Evolutionary conservation across 306 rosid genomes (phyloP).

Genomic region (Pyrus bretschneideri): DNA sequence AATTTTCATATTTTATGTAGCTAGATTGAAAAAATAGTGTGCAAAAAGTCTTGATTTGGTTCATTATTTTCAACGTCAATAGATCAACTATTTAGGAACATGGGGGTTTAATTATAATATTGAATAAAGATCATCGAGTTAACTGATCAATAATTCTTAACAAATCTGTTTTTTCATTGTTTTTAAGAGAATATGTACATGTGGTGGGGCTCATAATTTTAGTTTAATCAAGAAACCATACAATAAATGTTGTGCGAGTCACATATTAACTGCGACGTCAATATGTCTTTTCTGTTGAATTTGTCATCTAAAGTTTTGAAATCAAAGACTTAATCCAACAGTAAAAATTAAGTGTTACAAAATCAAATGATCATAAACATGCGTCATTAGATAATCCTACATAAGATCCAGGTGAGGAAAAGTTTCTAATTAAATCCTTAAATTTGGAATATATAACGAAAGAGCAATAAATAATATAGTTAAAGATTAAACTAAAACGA

Average conservation of each 20-base stretch:
- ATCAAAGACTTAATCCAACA: not conserved
- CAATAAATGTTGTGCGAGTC: not conserved
- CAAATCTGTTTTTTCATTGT: not conserved
- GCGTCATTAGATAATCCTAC: not conserved
- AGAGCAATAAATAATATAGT: no score
- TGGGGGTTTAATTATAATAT: not conserved
- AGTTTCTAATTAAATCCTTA: not conserved
- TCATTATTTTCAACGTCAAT: not conserved
- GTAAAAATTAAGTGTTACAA: not conserved
- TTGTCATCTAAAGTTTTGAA: not conserved
- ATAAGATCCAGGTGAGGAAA: not conserved
- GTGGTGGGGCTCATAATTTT: not conserved
- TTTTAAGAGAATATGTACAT: not conserved
- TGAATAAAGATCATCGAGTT: not conserved
- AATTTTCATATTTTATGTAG: not conserved
- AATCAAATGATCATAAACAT: not conserved
- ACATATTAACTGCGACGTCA: not conserved
- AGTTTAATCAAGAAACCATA: not conserved
- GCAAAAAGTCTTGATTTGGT: conserved; percentile 7
- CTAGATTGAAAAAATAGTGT: conserved; percentile 2
- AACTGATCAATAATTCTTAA: not conserved
- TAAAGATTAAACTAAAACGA: not conserved
- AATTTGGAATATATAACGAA: not conserved
- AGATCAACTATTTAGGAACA: not conserved
- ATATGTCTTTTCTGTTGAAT: not conserved